Evolutionary conservation across 2,329 filamentous ascomycete genomes (phyloP).

Genomic region (Venturia aucupariae): DNA sequence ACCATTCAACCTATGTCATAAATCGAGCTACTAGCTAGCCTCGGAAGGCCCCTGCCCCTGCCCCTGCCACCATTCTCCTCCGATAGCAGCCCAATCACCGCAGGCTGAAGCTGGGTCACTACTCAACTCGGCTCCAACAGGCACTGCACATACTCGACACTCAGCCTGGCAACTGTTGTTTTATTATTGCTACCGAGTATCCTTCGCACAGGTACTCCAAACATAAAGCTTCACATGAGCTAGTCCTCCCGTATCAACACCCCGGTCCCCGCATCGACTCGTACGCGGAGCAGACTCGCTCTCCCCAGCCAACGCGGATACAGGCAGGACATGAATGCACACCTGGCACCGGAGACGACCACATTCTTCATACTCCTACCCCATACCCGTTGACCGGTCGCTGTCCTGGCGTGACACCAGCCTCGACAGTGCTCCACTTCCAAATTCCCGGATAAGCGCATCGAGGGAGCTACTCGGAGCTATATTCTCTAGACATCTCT

Average conservation of each 20-base stretch:
- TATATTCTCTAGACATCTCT: neutral
- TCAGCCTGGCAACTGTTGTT: neutral
- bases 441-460: neutral
- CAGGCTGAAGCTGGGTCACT: neutral
- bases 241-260: neutral
- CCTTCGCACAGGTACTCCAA: neutral
- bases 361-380: neutral
- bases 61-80: neutral
- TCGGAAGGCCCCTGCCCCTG: no score
- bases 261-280: neutral
- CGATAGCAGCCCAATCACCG: neutral
- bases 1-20: slow-evolving; percentile 4
- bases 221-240: neutral
- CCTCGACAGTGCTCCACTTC: neutral
- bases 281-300: neutral
- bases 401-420: neutral
- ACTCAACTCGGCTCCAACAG: neutral
- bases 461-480: neutral
- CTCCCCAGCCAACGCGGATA: neutral
- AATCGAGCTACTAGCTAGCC: neutral
- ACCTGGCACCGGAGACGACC: neutral
- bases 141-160: neutral
- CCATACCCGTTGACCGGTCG: neutral
- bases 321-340: neutral
- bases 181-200: neutral